A percentile compares a stretch with the other conserved stretches of the same genome.
These are phyloP conservation scores for Arthrobotrys sphaeroides DNA, from an alignment of 2,329 filamentous ascomycete species.

Conservation along the genomic window DNA sequence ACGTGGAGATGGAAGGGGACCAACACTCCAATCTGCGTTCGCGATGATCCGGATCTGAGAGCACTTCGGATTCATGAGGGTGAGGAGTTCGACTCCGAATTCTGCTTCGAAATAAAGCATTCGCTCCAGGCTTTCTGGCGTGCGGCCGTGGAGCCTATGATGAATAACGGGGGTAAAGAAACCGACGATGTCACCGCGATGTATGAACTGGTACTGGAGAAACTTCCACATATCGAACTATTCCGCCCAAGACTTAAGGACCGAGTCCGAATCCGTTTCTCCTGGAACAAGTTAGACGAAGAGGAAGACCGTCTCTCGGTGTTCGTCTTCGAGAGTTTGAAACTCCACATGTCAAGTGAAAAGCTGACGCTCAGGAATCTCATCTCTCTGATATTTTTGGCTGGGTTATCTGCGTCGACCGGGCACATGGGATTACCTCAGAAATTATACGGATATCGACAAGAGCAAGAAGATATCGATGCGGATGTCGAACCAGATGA, in stretches of 20 bases:
- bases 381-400: not conserved
- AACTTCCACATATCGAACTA: not conserved
- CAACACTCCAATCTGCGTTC: not conserved
- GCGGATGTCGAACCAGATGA: too few relatives aligned
- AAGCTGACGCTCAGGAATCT: not conserved
- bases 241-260: not conserved
- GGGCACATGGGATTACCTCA: not conserved
- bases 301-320: too few relatives aligned
- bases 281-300: too few relatives aligned
- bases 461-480: too few relatives aligned
- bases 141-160: not conserved
- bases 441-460: too few relatives aligned
- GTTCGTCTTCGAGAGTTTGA: too few relatives aligned
- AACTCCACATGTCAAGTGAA: not conserved
- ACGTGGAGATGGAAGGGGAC: slow-evolving; percentile 9
- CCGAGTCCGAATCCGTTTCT: too few relatives aligned
- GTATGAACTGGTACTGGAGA: not conserved
- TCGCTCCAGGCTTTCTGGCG: slow-evolving; percentile 14
- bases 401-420: not conserved
- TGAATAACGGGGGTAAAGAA: not conserved
- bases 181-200: not conserved
- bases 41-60: not conserved
- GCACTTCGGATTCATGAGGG: not conserved
- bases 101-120: not conserved
- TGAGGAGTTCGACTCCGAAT: slow-evolving; percentile 5